Evolutionary conservation across 306 rosid genomes (phyloP).

Genomic region (Trichosanthes truncata): DNA sequence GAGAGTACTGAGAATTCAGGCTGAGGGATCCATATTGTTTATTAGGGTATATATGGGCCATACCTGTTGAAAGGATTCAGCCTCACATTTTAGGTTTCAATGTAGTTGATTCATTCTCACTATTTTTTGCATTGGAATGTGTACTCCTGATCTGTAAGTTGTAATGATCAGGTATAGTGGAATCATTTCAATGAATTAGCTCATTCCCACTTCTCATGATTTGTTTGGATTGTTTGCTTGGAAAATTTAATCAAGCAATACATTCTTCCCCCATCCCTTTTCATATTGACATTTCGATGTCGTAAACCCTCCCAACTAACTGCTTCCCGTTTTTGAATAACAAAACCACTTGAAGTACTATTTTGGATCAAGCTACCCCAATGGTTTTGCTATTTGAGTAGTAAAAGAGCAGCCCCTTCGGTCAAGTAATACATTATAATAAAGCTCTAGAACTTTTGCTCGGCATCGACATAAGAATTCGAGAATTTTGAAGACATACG

Average conservation of each 20-base stretch:
- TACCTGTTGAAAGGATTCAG: background rate
- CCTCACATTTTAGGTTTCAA: background rate
- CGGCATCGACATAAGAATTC: background rate
- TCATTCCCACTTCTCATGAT: background rate
- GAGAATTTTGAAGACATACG: background rate
- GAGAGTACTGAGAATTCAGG: background rate
- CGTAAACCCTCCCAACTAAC: background rate
- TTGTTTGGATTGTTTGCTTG: background rate
- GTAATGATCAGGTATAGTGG: background rate
- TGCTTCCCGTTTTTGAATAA: background rate
- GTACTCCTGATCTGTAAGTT: slow-evolving; percentile 3
- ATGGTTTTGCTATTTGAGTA: background rate
- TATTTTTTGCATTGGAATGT: background rate
- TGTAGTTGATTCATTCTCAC: background rate
- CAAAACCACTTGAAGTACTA: background rate
- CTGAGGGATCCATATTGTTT: slow-evolving; percentile 5
- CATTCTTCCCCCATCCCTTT: background rate
- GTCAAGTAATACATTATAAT: background rate
- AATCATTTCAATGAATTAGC: slow-evolving; percentile 4
- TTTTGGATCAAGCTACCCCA: background rate
- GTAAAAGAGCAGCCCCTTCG: background rate
- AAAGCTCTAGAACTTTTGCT: background rate
- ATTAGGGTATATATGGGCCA: slow-evolving; percentile 2
- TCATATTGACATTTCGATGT: background rate
- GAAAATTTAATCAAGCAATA: background rate